Evolutionary conservation across 768 basidiomycete species (phyloP).

Genomic region (Piloderma croceum): DNA sequence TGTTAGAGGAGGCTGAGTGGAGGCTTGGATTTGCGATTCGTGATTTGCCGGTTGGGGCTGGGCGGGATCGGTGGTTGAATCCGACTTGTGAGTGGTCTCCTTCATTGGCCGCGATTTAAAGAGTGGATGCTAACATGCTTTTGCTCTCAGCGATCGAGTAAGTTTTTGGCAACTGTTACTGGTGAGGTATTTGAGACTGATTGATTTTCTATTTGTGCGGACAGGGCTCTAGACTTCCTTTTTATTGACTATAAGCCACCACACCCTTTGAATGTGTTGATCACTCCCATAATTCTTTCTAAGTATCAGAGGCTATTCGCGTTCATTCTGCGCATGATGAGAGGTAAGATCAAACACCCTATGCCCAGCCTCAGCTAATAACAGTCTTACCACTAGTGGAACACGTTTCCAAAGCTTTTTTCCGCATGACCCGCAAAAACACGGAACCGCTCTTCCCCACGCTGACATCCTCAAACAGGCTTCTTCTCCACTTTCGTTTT

Average conservation of each 20-base stretch:
- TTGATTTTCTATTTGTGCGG: constrained; percentile 1
- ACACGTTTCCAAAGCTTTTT: constrained; percentile 57
- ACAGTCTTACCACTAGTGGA: constrained; percentile 42
- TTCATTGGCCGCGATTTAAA: neutral
- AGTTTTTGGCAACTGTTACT: constrained; percentile 6
- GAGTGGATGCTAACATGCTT: neutral
- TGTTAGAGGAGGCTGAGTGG: constrained; percentile 60
- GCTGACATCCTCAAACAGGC: constrained; percentile 42
- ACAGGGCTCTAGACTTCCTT: constrained; percentile 81
- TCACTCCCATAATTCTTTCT: constrained; percentile 64
- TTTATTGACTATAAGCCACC: constrained; percentile 91
- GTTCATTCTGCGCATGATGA: constrained; percentile 68
- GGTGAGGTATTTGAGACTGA: neutral
- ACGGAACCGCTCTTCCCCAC: constrained; percentile 53
- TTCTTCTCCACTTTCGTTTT: constrained; percentile 68
- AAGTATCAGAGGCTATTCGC: constrained; percentile 86
- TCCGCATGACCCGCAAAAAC: constrained; percentile 50
- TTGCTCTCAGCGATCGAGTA: constrained; percentile 29
- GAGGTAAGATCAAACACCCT: constrained; percentile 45
- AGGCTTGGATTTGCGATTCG: constrained; percentile 81
- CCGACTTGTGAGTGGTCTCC: constrained; percentile 62
- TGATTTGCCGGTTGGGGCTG: constrained; percentile 58
- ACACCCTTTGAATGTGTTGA: constrained; percentile 64
- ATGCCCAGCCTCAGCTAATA: neutral
- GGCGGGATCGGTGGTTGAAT: constrained; percentile 74